These are phyloP conservation scores for Gaultheria prostrata DNA, from an alignment of 148 eudicot genomes.

Conservation along the genomic window DNA sequence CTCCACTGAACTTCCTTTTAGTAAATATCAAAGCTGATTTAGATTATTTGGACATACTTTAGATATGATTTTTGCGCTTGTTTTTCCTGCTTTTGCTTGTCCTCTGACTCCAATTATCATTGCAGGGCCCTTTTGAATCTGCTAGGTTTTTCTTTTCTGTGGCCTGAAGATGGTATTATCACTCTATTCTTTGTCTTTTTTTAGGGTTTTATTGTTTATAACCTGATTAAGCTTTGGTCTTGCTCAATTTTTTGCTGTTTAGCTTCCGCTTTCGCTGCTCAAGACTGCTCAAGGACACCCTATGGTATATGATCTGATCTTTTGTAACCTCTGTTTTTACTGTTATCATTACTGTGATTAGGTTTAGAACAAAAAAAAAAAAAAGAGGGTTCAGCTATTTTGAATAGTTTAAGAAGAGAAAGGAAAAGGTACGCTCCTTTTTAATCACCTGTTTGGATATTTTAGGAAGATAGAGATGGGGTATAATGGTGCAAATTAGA, in stretches of 20 bases:
- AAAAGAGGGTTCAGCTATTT: neutral
- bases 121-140: slow-evolving; percentile 9
- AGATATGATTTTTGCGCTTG: neutral
- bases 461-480: neutral
- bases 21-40: neutral
- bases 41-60: neutral
- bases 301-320: slow-evolving; percentile 44
- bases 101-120: too few species aligned
- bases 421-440: neutral
- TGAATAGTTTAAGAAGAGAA: neutral
- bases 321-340: neutral
- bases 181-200: neutral
- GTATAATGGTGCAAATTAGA: neutral
- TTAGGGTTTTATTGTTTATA: neutral
- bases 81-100: neutral
- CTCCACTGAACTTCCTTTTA: neutral
- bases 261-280: slow-evolving; percentile 79
- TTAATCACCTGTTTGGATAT: neutral
- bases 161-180: slow-evolving; percentile 16
- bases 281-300: slow-evolving; percentile 92
- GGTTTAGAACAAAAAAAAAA: neutral
- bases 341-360: neutral
- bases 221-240: neutral
- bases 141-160: slow-evolving; percentile 11
- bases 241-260: neutral